Evolutionary conservation across 2,329 filamentous ascomycete genomes (phyloP), one percentile per base, ranked within the genome.

Genomic region (Talaromyces piceae): DNA sequence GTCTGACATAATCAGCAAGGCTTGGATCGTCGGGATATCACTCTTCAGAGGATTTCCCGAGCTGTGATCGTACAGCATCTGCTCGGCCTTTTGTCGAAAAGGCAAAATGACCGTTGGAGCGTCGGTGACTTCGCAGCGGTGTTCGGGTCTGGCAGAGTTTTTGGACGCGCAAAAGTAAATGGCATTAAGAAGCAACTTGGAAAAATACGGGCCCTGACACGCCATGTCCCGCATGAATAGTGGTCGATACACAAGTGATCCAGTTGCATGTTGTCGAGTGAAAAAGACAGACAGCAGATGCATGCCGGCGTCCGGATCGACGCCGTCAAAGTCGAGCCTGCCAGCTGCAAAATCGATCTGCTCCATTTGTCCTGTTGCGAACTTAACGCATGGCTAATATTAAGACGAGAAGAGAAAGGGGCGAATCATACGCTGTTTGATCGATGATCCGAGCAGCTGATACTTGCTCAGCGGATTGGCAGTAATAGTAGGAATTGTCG

Each of bases 291-390:
- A 69, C 0, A 80, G 63, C 1, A 81, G 61, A 46, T 79, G 74
- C 66, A 78, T 74, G 7, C 71, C 77, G 2, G 80, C 58, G 13
- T 78, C 73, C 0, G 77, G 72, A 41, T 78, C 73, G 1, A 80
- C 68, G 1, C 76, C 77, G 57, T 81, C 78, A 59, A 82, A 80
- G 57, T 81, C 77, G 2, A 80, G 71, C 47, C 69, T 72, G 1
- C 68, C 70, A 3, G 67, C 64, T 1, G 69, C 63, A 33, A 73
- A 67, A 54, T 79, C 74, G 50, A 78, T 63, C 0, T 68, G 66
- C 51, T 80, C 77, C 8, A 78, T 61, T 51, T 80, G 77, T 57
- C 75, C 62, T 64, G 28, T 48, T n/a, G n/a, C n/a, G n/a, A n/a
- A n/a, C n/a, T n/a, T n/a, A n/a, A n/a, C n/a, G n/a, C n/a, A n/a